Evolutionary conservation across 495 filamentous ascomycete species (phyloP).

Genomic region (Physcia stellaris): DNA sequence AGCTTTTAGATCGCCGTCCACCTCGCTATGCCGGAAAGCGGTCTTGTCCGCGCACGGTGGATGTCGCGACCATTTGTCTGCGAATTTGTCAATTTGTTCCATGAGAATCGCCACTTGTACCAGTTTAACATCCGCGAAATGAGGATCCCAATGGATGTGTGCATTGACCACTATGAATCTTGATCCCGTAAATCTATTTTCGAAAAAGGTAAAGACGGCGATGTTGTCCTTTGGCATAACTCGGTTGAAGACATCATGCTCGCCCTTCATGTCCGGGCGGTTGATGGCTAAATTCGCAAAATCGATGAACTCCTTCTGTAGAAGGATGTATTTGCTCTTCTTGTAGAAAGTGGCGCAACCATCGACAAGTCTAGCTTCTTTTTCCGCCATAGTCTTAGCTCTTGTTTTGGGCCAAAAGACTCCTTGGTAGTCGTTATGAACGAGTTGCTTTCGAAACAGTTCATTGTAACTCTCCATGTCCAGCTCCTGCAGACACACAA

Average conservation of each 20-base stretch:
- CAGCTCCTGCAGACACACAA: constrained; percentile 87
- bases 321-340: constrained; percentile 72
- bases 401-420: constrained; percentile 79
- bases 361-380: constrained; percentile 75
- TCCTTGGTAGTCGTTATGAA: constrained; percentile 78
- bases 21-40: constrained; percentile 48
- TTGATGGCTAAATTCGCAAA: constrained; percentile 87
- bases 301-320: constrained; percentile 87
- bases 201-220: constrained; percentile 76
- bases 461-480: constrained; percentile 81
- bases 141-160: constrained; percentile 89
- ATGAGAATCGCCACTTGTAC: constrained; percentile 89
- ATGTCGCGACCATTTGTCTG: constrained; percentile 67
- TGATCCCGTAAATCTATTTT: constrained; percentile 75
- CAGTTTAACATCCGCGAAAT: constrained; percentile 81
- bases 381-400: constrained; percentile 79
- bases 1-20: constrained; percentile 34
- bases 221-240: constrained; percentile 98
- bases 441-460: constrained; percentile 71
- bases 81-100: constrained; percentile 72
- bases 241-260: constrained; percentile 92
- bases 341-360: constrained; percentile 97
- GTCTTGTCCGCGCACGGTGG: constrained; percentile 69
- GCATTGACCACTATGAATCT: constrained; percentile 85
- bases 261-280: constrained; percentile 84